phyloP scores from a whole-genome alignment of 345 rosid species.

The Moricandia moricandioides region DNA sequence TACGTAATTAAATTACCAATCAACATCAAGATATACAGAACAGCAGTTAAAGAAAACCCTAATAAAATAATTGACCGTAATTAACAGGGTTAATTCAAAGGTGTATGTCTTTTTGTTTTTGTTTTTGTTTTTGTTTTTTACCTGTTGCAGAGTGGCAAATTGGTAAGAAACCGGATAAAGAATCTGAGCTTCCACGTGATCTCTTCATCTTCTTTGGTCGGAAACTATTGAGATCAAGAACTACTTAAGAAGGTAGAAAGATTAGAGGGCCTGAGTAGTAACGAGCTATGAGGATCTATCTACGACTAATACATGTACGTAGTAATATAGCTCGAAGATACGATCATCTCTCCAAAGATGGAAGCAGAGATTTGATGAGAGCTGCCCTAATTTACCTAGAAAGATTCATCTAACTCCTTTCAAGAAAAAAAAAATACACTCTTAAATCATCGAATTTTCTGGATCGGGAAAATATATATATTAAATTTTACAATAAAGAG shows the following conservation, averaged over 20 bases:
- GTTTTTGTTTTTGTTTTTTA: too few species aligned
- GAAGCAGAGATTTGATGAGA: conserved; percentile 7
- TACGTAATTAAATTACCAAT: neutral
- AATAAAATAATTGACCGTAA: neutral
- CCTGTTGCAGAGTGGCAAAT: conserved; percentile 70
- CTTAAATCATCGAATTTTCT: neutral
- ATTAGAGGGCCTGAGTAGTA: neutral
- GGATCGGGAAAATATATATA: neutral
- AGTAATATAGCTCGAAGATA: neutral
- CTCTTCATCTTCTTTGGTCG: conserved; percentile 64
- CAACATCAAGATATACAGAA: neutral
- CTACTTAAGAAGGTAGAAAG: neutral
- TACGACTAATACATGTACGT: neutral
- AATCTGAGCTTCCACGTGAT: conserved; percentile 79
- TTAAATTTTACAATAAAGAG: neutral
- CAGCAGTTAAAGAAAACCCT: neutral
- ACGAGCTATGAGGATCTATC: conserved; percentile 10
- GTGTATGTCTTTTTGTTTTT: too few species aligned
- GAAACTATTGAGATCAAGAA: neutral
- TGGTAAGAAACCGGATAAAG: conserved; percentile 75
- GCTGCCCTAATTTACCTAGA: neutral
- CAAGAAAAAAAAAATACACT: neutral
- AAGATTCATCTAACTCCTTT: neutral
- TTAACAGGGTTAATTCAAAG: neutral
- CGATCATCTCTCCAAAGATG: conserved; percentile 3